Percentiles rank a stretch among this genome's conserved stretches.
Evolutionary conservation across 2,329 filamentous ascomycete genomes (phyloP).

Genomic region (Apiospora sp.): DNA sequence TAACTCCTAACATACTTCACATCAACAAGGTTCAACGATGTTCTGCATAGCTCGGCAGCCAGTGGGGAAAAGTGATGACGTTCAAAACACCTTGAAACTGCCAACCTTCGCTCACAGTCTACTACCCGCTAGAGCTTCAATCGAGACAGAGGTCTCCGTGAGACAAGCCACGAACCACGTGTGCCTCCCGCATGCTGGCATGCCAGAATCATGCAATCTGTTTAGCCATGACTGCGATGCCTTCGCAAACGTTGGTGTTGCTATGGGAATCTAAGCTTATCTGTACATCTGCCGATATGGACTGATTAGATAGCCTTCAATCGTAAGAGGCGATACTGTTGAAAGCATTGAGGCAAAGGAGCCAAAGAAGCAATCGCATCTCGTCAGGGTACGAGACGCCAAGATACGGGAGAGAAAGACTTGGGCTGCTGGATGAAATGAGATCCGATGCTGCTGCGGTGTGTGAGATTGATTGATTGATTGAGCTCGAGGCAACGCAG

Average conservation of each 20-base stretch:
- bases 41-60: constrained; percentile 14
- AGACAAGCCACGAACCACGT: constrained; percentile 1
- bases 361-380: neutral
- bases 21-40: constrained; percentile 20
- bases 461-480: neutral
- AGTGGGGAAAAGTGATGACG: constrained; percentile 8
- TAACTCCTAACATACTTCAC: neutral
- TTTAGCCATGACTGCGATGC: neutral
- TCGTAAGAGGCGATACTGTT: neutral
- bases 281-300: neutral
- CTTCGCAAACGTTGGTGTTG: neutral
- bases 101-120: neutral
- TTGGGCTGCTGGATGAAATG: neutral
- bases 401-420: neutral
- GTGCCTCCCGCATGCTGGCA: neutral
- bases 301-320: neutral
- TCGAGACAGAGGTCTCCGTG: neutral
- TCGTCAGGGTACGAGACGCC: neutral
- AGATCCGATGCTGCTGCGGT: neutral
- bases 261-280: neutral
- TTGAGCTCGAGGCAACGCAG: neutral
- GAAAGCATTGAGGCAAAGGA: neutral
- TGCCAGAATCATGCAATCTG: neutral
- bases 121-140: neutral
- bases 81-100: constrained; percentile 19